phyloP scores from a whole-genome alignment of 805 yeast species.

The Candida ovalis region DNA sequence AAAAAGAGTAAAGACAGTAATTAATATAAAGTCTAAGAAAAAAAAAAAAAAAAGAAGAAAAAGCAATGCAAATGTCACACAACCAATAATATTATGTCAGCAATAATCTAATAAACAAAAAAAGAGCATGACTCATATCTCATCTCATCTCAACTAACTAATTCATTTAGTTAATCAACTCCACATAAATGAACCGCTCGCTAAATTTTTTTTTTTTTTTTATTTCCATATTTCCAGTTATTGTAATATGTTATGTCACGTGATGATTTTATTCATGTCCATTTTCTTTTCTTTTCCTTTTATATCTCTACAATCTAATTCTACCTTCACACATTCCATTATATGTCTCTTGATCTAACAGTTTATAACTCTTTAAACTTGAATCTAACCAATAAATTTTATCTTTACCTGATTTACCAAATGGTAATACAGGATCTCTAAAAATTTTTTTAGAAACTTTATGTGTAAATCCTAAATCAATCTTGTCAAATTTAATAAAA shows the following conservation, averaged over 20 bases:
- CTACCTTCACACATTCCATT: conserved; percentile 20
- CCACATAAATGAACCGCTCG: too few relatives aligned
- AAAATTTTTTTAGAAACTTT: conserved; percentile 70
- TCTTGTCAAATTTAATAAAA: conserved; percentile 66
- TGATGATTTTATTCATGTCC: neutral
- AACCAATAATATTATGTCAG: too few relatives aligned
- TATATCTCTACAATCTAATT: conserved; percentile 16
- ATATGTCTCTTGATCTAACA: conserved; percentile 60
- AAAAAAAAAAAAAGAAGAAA: neutral
- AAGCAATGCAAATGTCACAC: too few relatives aligned
- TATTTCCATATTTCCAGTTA: too few relatives aligned
- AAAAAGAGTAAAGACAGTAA: too few relatives aligned
- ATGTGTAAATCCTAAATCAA: conserved; percentile 74
- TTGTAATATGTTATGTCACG: neutral
- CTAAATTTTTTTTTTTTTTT: too few relatives aligned
- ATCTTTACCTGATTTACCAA: conserved; percentile 58
- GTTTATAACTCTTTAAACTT: conserved; percentile 45
- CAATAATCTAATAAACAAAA: too few relatives aligned
- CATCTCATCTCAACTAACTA: too few relatives aligned
- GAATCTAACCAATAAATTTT: conserved; percentile 65
- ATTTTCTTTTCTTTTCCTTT: neutral
- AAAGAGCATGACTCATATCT: too few relatives aligned
- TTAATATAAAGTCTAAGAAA: too few relatives aligned
- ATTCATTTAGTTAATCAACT: too few relatives aligned
- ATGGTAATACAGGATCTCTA: conserved; percentile 65